Evolutionary conservation across 2,329 filamentous ascomycete genomes (phyloP).

Genomic region (Tothia fuscella): DNA sequence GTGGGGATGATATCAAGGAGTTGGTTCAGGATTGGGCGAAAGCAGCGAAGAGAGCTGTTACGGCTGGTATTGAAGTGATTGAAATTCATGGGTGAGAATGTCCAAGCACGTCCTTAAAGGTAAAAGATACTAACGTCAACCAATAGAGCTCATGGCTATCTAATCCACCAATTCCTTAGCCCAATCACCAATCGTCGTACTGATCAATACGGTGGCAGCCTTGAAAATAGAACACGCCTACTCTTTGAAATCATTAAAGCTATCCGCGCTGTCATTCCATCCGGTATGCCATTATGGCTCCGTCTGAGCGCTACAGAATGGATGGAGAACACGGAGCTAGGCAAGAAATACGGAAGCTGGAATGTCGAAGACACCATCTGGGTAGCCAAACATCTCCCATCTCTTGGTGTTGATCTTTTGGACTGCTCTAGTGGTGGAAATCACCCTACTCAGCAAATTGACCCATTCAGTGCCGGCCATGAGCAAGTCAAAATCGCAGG

Average conservation of each 20-base stretch:
- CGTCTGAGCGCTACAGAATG: slow-evolving; percentile 27
- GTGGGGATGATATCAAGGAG: slow-evolving; percentile 9
- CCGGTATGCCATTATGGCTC: slow-evolving; percentile 23
- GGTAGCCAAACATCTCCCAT: slow-evolving; percentile 29
- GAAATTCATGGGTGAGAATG: slow-evolving; percentile 22
- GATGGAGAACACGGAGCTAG: slow-evolving; percentile 23
- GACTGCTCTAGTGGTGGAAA: slow-evolving; percentile 36
- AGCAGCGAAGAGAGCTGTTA: slow-evolving; percentile 8
- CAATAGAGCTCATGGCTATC: slow-evolving; percentile 30
- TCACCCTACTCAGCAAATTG: slow-evolving; percentile 31
- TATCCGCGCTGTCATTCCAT: slow-evolving; percentile 22
- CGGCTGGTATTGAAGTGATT: slow-evolving; percentile 21
- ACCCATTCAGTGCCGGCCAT: slow-evolving; percentile 28
- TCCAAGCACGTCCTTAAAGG: slow-evolving; percentile 12
- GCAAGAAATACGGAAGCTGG: slow-evolving; percentile 25
- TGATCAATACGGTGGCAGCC: slow-evolving; percentile 30
- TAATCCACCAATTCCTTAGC: slow-evolving; percentile 30
- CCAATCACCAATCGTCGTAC: slow-evolving; percentile 29
- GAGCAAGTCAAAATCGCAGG: slow-evolving; percentile 40
- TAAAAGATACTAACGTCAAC: too few species aligned
- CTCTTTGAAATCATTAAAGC: slow-evolving; percentile 31
- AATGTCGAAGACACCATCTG: slow-evolving; percentile 27
- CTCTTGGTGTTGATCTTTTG: slow-evolving; percentile 31
- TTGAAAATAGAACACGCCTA: slow-evolving; percentile 28
- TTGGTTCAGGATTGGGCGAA: slow-evolving; percentile 11